A percentile compares a stretch with the other conserved stretches of the same genome.
phyloP scores from a whole-genome alignment of 2,329 filamentous ascomycete species.

The Epichloe bromicola region DNA sequence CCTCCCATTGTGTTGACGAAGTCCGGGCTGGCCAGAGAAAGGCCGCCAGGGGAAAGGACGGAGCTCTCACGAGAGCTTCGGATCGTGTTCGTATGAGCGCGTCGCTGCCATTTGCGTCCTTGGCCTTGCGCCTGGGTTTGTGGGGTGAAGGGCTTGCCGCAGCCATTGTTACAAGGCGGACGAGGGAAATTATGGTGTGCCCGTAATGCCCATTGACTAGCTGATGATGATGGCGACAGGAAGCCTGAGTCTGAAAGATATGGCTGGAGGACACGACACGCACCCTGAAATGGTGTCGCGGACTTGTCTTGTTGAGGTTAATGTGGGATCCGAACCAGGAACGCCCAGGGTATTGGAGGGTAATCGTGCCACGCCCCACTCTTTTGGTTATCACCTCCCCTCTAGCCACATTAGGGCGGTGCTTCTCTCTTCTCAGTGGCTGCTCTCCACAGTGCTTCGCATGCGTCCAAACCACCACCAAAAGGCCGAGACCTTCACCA shows the following conservation, averaged over 20 bases:
- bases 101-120: constrained; percentile 28
- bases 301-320: too few species aligned
- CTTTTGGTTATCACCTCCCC: too few species aligned
- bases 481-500: not conserved
- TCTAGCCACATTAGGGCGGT: too few species aligned
- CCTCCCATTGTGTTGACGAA: constrained; percentile 80
- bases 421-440: too few species aligned
- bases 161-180: constrained; percentile 17
- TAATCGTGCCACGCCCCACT: too few species aligned
- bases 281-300: too few species aligned
- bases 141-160: constrained; percentile 44
- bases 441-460: too few species aligned
- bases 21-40: constrained; percentile 87
- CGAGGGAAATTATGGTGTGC: not conserved
- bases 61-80: constrained; percentile 40
- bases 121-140: constrained; percentile 46
- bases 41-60: constrained; percentile 81
- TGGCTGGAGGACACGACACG: not conserved
- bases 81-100: constrained; percentile 16
- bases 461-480: too few species aligned
- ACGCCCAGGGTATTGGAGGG: too few species aligned
- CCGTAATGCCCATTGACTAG: constrained; percentile 1
- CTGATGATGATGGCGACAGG: not conserved
- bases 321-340: too few species aligned
- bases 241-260: not conserved